These are phyloP conservation scores for Backusella parvicylindrica DNA, from an alignment of 192 early-diverging fungal genomes.

Conservation along the genomic window DNA sequence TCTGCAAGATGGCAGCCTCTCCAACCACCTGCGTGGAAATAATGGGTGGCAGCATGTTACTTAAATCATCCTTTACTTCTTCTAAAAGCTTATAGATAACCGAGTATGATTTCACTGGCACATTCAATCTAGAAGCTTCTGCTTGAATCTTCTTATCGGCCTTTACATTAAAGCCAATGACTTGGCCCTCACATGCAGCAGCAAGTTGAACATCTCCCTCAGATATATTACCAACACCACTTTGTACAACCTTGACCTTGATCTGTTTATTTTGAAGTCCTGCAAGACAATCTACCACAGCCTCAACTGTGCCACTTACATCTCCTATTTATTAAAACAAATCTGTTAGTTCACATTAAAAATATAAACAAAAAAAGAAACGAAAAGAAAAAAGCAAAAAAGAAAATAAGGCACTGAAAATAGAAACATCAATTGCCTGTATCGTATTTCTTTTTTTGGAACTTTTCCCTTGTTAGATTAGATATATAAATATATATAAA, in stretches of 20 bases:
- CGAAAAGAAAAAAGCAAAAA: not conserved
- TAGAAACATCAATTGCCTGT: not conserved
- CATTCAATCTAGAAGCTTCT: conserved; percentile 56
- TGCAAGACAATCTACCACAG: conserved; percentile 70
- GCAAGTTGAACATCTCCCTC: conserved; percentile 86
- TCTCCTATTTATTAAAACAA: conserved; percentile 51
- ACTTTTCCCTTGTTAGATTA: conserved; percentile 12
- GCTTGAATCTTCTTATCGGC: conserved; percentile 67
- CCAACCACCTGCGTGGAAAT: conserved; percentile 75
- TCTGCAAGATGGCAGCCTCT: conserved; percentile 81
- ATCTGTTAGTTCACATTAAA: not conserved
- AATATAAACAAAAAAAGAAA: conserved; percentile 5
- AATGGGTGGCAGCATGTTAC: conserved; percentile 75
- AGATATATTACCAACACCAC: conserved; percentile 81
- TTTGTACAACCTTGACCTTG: conserved; percentile 64
- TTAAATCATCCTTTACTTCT: conserved; percentile 75
- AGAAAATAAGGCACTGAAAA: not conserved
- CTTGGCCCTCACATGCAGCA: conserved; percentile 52
- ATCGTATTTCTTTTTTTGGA: not conserved
- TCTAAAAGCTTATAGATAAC: conserved; percentile 96
- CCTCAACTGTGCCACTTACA: conserved; percentile 92
- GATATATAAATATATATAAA: not conserved
- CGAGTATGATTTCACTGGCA: conserved; percentile 67
- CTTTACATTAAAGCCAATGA: conserved; percentile 91
- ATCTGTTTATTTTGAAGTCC: conserved; percentile 81